Conservation (phyloP, 345 rosid genomes). For the Syzygium jambos region DNA sequence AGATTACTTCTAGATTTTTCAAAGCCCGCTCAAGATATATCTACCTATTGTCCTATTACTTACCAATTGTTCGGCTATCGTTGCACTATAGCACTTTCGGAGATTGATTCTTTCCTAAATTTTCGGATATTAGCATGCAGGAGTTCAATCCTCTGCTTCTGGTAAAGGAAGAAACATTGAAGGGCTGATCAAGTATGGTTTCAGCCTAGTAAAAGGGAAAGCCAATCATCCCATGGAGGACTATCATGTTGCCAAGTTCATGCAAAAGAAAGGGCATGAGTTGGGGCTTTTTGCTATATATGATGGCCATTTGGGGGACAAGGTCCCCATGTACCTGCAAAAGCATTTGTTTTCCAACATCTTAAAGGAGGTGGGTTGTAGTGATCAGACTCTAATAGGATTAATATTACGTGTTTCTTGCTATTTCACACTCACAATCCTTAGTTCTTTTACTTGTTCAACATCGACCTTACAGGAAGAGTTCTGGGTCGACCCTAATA, state of each 20-base stretch:
- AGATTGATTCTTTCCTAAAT: neutral
- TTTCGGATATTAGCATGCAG: constrained; percentile 16
- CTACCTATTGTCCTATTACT: neutral
- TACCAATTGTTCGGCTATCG: neutral
- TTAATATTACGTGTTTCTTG: neutral
- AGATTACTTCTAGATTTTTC: neutral
- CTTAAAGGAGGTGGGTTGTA: constrained; percentile 33
- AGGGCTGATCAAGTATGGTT: constrained; percentile 49
- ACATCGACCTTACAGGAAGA: constrained; percentile 27
- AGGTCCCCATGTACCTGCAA: constrained; percentile 60
- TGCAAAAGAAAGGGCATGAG: constrained; percentile 32
- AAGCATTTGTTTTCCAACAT: constrained; percentile 56
- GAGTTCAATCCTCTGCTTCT: constrained; percentile 39
- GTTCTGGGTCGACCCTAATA: constrained; percentile 32
- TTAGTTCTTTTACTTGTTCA: neutral
- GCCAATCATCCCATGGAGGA: constrained; percentile 82
- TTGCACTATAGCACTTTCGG: neutral
- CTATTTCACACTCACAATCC: neutral
- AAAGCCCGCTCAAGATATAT: neutral
- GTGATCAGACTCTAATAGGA: neutral
- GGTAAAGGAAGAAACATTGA: constrained; percentile 53
- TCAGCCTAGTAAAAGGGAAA: constrained; percentile 58
- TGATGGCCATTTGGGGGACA: constrained; percentile 71
- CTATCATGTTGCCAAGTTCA: constrained; percentile 61
- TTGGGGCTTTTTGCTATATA: constrained; percentile 65